Evolutionary conservation across 345 rosid genomes (phyloP).

Genomic region (Bruguiera sexangula): DNA sequence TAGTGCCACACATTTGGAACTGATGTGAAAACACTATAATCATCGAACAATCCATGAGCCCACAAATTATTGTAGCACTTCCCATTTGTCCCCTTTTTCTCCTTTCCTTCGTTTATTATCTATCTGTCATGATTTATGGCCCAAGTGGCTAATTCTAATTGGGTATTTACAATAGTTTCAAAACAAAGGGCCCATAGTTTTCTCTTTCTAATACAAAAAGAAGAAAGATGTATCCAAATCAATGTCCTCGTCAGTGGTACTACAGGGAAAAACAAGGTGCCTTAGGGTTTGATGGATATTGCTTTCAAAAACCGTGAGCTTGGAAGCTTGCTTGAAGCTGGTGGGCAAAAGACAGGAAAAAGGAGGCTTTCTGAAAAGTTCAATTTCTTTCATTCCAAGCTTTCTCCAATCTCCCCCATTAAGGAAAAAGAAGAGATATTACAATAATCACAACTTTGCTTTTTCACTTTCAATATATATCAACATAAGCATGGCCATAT

Average conservation of each 20-base stretch:
- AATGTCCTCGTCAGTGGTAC: conserved; percentile 12
- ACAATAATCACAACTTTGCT: not conserved
- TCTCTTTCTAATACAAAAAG: not conserved
- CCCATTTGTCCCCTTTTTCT: not conserved
- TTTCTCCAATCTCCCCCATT: conserved; percentile 28
- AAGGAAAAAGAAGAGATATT: not conserved
- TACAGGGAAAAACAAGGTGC: conserved; percentile 15
- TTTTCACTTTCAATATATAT: not conserved
- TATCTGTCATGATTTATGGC: not conserved
- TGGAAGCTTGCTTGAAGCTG: conserved; percentile 12
- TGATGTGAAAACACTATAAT: not conserved
- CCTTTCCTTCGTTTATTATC: not conserved
- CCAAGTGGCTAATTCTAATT: not conserved
- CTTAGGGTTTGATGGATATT: not conserved
- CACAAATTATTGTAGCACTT: not conserved
- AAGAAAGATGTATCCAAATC: not conserved
- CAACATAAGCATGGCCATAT: not conserved
- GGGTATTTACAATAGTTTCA: not conserved
- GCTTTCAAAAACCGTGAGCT: conserved; percentile 26
- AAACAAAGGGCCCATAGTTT: not conserved
- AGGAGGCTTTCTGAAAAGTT: conserved; percentile 28
- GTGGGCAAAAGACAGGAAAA: conserved; percentile 10
- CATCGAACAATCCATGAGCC: not conserved
- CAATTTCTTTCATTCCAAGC: conserved; percentile 42
- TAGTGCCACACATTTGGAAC: not conserved